Evolutionary conservation across 495 filamentous ascomycete species (phyloP).

Genomic region (Amniculicola lignicola): DNA sequence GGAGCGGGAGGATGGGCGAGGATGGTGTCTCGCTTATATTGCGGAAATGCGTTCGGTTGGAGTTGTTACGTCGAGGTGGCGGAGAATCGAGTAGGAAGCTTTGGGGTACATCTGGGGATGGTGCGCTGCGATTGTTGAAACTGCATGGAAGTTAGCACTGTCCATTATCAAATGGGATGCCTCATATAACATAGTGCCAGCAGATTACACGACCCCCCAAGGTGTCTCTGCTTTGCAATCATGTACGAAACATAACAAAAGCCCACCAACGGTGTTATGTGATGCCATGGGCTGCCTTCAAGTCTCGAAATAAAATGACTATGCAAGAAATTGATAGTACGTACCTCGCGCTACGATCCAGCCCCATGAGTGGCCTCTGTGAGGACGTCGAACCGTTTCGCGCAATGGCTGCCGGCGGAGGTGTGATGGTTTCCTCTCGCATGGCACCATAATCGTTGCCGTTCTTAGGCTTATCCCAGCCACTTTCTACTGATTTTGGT

Average conservation of each 20-base stretch:
- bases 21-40: constrained; percentile 24
- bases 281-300: not conserved
- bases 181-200: not conserved
- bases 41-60: constrained; percentile 6
- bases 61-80: constrained; percentile 17
- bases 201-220: constrained; percentile 1
- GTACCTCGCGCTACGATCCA: constrained; percentile 21
- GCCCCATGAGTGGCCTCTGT: constrained; percentile 28
- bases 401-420: constrained; percentile 12
- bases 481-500: not conserved
- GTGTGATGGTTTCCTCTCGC: constrained; percentile 4
- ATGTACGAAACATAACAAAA: constrained; percentile 12
- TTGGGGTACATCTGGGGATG: not conserved
- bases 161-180: not conserved
- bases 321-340: constrained; percentile 1
- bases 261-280: not conserved
- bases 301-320: not conserved
- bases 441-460: constrained; percentile 12
- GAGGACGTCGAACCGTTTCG: constrained; percentile 28
- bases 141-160: constrained; percentile 5
- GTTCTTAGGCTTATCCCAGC: constrained; percentile 13
- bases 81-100: constrained; percentile 32
- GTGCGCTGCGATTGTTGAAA: constrained; percentile 7
- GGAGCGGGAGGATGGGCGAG: constrained; percentile 24
- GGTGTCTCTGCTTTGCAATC: constrained; percentile 18